A percentile compares a stretch with the other conserved stretches of the same genome.
Conservation (phyloP, 768 basidiomycete genomes). For the Lentinula sp. region DNA sequence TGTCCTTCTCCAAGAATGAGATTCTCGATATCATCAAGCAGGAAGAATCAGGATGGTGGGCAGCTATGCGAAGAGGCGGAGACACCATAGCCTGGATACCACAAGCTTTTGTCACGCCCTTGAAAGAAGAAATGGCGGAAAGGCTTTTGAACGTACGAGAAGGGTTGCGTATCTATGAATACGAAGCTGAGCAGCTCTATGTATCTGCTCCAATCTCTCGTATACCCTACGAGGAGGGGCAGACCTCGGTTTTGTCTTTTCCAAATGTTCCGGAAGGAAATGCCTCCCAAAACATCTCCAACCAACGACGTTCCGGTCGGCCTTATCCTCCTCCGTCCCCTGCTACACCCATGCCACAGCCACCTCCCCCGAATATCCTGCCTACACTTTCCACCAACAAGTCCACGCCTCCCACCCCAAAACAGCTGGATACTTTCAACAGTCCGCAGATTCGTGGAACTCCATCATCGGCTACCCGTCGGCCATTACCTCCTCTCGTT, state of each 20-base stretch:
- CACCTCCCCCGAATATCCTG: constrained; percentile 17
- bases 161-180: constrained; percentile 40
- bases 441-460: constrained; percentile 12
- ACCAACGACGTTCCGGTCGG: constrained; percentile 1
- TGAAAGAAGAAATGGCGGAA: constrained; percentile 46
- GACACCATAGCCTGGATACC: constrained; percentile 71
- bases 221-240: constrained; percentile 18
- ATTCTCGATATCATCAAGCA: constrained; percentile 62
- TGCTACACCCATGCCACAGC: constrained; percentile 31
- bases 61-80: constrained; percentile 52
- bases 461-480: constrained; percentile 15
- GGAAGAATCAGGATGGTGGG: constrained; percentile 80
- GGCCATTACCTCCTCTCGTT: background rate
- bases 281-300: background rate
- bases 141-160: constrained; percentile 36
- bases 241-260: background rate
- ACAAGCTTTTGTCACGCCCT: constrained; percentile 54
- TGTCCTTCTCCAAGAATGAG: constrained; percentile 61
- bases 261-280: constrained; percentile 4
- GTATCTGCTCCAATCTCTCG: constrained; percentile 29
- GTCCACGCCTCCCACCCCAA: constrained; percentile 27
- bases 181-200: constrained; percentile 40
- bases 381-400: constrained; percentile 20
- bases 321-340: constrained; percentile 32
- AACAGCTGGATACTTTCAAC: constrained; percentile 10